These are phyloP conservation scores for Populus ilicifolia DNA, from an alignment of 345 rosid species.

Conservation along the genomic window DNA sequence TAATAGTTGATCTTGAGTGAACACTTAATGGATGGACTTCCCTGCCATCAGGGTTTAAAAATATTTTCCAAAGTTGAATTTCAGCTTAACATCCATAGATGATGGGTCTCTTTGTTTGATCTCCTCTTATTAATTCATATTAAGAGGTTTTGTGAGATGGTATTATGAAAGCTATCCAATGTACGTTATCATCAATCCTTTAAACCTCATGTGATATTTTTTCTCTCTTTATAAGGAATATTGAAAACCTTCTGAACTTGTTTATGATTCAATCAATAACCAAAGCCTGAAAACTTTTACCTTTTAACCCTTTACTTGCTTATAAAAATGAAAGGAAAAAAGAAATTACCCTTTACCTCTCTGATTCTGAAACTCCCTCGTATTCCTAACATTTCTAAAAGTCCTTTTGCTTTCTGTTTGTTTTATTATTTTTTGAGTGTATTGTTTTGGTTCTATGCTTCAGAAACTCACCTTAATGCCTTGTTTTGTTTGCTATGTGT, in stretches of 20 bases:
- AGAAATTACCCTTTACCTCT: too few species aligned
- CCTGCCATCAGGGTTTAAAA: neutral
- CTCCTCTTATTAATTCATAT: neutral
- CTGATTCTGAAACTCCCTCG: neutral
- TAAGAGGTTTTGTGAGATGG: neutral
- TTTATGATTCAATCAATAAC: neutral
- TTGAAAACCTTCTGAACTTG: neutral
- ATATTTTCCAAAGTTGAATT: neutral
- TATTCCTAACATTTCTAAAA: neutral
- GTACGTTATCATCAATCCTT: neutral
- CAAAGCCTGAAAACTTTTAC: neutral
- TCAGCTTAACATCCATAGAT: neutral
- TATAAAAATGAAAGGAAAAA: too few species aligned
- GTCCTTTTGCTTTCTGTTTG: neutral
- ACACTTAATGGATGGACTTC: neutral
- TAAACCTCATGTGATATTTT: too few species aligned
- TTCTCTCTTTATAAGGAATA: too few species aligned
- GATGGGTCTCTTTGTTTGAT: neutral
- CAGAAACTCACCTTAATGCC: neutral
- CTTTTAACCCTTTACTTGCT: too few species aligned
- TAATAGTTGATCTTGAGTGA: neutral
- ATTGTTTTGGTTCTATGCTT: neutral
- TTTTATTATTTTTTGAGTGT: neutral
- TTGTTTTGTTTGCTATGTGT: neutral
- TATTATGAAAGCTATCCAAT: neutral